Conservation (phyloP, 768 basidiomycete genomes). For the Mycena crocata region DNA sequence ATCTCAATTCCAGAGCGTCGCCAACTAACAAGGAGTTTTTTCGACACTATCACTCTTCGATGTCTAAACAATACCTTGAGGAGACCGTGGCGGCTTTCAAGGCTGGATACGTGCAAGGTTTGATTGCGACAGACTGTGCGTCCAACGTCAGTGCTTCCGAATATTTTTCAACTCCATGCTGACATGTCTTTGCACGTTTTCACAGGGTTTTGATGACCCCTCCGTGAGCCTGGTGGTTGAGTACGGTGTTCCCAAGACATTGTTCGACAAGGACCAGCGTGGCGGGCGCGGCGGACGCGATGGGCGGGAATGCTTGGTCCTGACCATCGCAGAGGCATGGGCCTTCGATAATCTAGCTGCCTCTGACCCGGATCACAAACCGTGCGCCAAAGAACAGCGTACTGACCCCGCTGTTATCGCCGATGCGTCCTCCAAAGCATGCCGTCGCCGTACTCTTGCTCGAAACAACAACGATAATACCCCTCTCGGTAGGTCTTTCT, state of each 20-base stretch:
- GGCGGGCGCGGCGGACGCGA: constrained; percentile 16
- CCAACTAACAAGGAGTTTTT: background rate
- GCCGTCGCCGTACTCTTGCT: background rate
- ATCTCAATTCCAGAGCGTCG: background rate
- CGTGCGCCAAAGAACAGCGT: background rate
- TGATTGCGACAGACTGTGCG: constrained; percentile 1
- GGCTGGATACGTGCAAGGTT: background rate
- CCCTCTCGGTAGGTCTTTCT: background rate
- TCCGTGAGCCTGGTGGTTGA: background rate
- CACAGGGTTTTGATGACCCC: constrained; percentile 7
- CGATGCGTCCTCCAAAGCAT: background rate
- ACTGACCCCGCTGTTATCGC: background rate
- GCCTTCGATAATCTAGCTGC: background rate
- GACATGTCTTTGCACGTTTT: too few relatives aligned
- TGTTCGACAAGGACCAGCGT: background rate
- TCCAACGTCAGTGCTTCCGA: constrained; percentile 11
- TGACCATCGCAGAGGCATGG: constrained; percentile 12
- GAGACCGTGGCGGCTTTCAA: background rate
- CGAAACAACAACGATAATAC: constrained; percentile 6
- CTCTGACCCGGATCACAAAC: background rate
- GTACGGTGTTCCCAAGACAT: background rate
- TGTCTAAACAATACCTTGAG: constrained; percentile 10
- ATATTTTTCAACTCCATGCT: too few relatives aligned
- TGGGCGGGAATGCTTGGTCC: constrained; percentile 3
- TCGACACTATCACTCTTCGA: constrained; percentile 1